A percentile compares a stretch with the other conserved stretches of the same genome.
phyloP scores from a whole-genome alignment of 192 early-diverging fungal genomes.

The Backusella parvicylindrica region DNA sequence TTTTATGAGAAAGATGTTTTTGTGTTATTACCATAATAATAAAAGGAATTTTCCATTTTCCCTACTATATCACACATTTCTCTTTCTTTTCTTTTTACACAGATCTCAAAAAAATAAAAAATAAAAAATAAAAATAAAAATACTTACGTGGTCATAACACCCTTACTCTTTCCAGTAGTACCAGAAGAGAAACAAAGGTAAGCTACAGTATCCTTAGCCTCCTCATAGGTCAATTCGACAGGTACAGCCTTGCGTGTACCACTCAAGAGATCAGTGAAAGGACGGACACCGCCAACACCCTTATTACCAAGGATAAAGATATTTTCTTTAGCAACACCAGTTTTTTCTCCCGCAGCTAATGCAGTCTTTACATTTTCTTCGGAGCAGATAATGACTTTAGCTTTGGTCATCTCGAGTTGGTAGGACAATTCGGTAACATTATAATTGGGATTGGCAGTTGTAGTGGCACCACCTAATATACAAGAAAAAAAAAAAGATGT shows the following conservation, averaged over 20 bases:
- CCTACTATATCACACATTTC: not conserved
- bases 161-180: conserved; percentile 34
- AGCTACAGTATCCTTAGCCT: conserved; percentile 22
- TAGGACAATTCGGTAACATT: conserved; percentile 68
- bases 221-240: conserved; percentile 21
- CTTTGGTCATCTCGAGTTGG: conserved; percentile 67
- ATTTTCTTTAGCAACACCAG: conserved; percentile 11
- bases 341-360: conserved; percentile 14
- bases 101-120: not conserved
- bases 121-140: not conserved
- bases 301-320: conserved; percentile 32
- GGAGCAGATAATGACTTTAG: conserved; percentile 62
- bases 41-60: not conserved
- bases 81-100: not conserved
- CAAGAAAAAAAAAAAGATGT: not conserved
- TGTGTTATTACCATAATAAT: not conserved
- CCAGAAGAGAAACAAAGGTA: conserved; percentile 35
- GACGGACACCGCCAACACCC: conserved; percentile 11
- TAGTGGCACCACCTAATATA: conserved; percentile 57
- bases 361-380: conserved; percentile 26
- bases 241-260: conserved; percentile 8
- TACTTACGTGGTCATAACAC: conserved; percentile 36
- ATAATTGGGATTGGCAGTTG: conserved; percentile 81
- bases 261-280: conserved; percentile 21
- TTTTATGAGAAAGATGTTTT: not conserved